phyloP scores from a whole-genome alignment of 495 filamentous ascomycete genomes.

The Echria macrotheca region DNA sequence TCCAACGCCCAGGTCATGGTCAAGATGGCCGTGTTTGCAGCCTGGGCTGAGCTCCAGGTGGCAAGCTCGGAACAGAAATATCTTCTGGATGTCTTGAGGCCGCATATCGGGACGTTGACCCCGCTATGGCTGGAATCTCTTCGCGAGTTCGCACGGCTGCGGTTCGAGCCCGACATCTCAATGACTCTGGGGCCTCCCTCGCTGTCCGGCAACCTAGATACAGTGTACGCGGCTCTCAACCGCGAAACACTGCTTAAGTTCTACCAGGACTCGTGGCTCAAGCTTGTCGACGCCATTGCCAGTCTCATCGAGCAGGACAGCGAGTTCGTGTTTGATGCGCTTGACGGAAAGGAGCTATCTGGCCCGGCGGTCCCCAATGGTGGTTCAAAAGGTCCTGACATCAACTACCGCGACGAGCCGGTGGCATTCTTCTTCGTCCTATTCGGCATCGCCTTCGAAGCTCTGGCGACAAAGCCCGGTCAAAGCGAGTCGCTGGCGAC shows the following conservation, averaged over 20 bases:
- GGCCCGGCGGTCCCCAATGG: slow-evolving; percentile 44
- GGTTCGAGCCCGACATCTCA: slow-evolving; percentile 96
- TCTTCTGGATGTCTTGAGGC: slow-evolving; percentile 80
- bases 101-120: slow-evolving; percentile 80
- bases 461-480: slow-evolving; percentile 71
- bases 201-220: slow-evolving; percentile 74
- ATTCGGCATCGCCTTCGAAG: slow-evolving; percentile 94
- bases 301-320: slow-evolving; percentile 96
- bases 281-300: slow-evolving; percentile 93
- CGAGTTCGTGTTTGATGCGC: slow-evolving; percentile 92
- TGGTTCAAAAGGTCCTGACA: slow-evolving; percentile 55
- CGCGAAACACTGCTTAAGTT: slow-evolving; percentile 90
- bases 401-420: slow-evolving; percentile 96
- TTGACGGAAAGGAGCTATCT: slow-evolving; percentile 75
- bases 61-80: slow-evolving; percentile 91
- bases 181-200: slow-evolving; percentile 70
- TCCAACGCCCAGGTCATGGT: slow-evolving; percentile 98
- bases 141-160: slow-evolving; percentile 85
- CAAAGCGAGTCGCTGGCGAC: slow-evolving; percentile 63
- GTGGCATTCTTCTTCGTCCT: slow-evolving; percentile 99
- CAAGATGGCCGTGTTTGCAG: slow-evolving; percentile 92
- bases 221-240: slow-evolving; percentile 89
- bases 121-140: slow-evolving; percentile 91
- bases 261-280: slow-evolving; percentile 97
- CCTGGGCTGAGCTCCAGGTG: slow-evolving; percentile 97